Base-by-base conservation (phyloP, 306 rosid species). In the Medicago ruthenica region DNA sequence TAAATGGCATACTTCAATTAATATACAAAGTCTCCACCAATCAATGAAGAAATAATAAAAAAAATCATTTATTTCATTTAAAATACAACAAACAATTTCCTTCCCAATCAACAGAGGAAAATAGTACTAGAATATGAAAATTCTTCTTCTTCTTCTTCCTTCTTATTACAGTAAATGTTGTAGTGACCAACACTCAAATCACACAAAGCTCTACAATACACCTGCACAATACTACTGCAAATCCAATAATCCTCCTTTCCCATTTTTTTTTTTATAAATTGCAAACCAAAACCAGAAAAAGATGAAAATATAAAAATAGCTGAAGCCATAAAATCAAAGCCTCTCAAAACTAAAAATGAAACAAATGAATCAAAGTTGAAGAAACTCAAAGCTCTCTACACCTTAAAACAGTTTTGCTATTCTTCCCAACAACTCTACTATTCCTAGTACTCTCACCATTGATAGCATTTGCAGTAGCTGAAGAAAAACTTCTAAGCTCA, bases 401-500 rank as follows among this genome's bases (percentile, higher is more conserved):
- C 0, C 89, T 89, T 75, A 92, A 76, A 48, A 86, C 85, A 22
- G 77, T 77, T 80, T 66, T 34, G 37, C 37, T 34, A 34, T 34
- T 89, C 10, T 71, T 89, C 9, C 81, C 82, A 15, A 62, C 27
- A 0, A 73, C 75, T 73, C 89, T 86, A 14, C 85, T 42, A 17
- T 42, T 80, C 68, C 83, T 88, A n/a, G n/a, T n/a, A 70, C 16
- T 79, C 64, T 91, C 98, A 9, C 94, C 86, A 55, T 72, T 88
- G 79, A 94, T 90, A 70, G 93, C 88, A 20, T 73, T 87, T 0
- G 85, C 82, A 6, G 98, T 87, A 8, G 82, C 86, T 0, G 85
- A 83, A 20, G 97, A 83, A 76, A 92, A 75, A 7, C 88, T 89
- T 77, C 84, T 90, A 37, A 92, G 70, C 53, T 92, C 97, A 76